Percentiles rank a stretch among this genome's conserved stretches.
Conservation (phyloP, 805 yeast genomes). For the Suhomyces sp. region DNA sequence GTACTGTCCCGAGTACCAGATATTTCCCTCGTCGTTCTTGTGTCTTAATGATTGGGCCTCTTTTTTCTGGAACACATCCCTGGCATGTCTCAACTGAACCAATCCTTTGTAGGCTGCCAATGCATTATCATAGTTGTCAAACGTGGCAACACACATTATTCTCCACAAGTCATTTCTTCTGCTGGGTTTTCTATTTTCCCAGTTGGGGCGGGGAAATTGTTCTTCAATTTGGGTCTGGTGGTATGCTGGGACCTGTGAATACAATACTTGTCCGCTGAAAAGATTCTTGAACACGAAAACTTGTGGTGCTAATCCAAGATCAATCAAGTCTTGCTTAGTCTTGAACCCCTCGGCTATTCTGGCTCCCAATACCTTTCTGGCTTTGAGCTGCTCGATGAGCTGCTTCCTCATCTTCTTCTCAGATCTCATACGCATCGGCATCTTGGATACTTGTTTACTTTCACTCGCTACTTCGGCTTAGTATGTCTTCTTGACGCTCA, state of each 20-base stretch:
- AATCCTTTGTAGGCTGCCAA: conserved; percentile 71
- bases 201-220: conserved; percentile 79
- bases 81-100: conserved; percentile 66
- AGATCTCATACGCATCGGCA: conserved; percentile 40
- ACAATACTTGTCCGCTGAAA: conserved; percentile 85
- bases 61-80: conserved; percentile 60
- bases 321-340: conserved; percentile 28
- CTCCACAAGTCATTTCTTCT: conserved; percentile 88
- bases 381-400: conserved; percentile 44
- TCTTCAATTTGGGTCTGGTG: conserved; percentile 58
- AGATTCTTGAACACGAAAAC: conserved; percentile 79
- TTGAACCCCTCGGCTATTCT: conserved; percentile 41
- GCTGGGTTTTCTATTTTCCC: conserved; percentile 82
- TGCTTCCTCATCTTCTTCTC: conserved; percentile 48
- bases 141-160: conserved; percentile 79
- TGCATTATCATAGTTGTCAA: conserved; percentile 59
- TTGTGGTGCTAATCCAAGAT: conserved; percentile 73
- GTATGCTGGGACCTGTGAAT: conserved; percentile 76
- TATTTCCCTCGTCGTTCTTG: conserved; percentile 71
- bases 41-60: conserved; percentile 68
- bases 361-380: conserved; percentile 42
- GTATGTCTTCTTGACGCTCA: background rate
- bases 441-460: conserved; percentile 13
- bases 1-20: conserved; percentile 84
- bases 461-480: background rate